Evolutionary conservation across 1,284 basidiomycete genomes (phyloP).

Genomic region (Retiboletus flavoniger): DNA sequence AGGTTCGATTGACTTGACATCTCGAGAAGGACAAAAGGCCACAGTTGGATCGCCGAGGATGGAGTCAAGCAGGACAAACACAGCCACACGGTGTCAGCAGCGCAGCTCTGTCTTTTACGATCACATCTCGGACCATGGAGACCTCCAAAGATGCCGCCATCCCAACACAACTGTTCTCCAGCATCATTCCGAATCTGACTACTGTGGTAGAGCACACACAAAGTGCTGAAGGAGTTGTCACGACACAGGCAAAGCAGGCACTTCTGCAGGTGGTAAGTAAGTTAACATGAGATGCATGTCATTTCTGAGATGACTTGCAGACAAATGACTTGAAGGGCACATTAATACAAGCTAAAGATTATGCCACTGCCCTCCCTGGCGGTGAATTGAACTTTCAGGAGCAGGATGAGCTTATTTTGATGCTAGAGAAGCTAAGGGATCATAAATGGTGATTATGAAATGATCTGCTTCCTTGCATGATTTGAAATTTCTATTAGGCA

Average conservation of each 20-base stretch:
- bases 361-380: slow-evolving; percentile 56
- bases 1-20: slow-evolving; percentile 34
- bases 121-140: slow-evolving; percentile 5
- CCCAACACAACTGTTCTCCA: slow-evolving; percentile 44
- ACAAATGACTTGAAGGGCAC: slow-evolving; percentile 64
- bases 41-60: not conserved
- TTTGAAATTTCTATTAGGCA: slow-evolving; percentile 28
- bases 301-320: slow-evolving; percentile 35
- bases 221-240: slow-evolving; percentile 48
- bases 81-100: slow-evolving; percentile 16
- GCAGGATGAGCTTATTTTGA: slow-evolving; percentile 62
- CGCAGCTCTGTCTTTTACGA: not conserved
- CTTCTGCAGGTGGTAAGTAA: slow-evolving; percentile 54
- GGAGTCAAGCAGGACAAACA: slow-evolving; percentile 3
- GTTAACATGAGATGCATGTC: not conserved
- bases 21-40: not conserved
- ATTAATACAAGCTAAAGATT: slow-evolving; percentile 55
- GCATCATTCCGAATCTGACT: slow-evolving; percentile 52
- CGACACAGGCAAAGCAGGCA: slow-evolving; percentile 58
- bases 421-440: slow-evolving; percentile 58
- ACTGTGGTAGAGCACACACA: slow-evolving; percentile 55
- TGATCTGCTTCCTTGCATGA: not conserved
- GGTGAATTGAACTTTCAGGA: slow-evolving; percentile 63
- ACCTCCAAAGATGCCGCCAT: slow-evolving; percentile 10
- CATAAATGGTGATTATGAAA: slow-evolving; percentile 52